Evolutionary conservation across 306 rosid species (phyloP), one percentile per base, ranked within the genome.

Genomic region (Casuarina cunninghamiana): DNA sequence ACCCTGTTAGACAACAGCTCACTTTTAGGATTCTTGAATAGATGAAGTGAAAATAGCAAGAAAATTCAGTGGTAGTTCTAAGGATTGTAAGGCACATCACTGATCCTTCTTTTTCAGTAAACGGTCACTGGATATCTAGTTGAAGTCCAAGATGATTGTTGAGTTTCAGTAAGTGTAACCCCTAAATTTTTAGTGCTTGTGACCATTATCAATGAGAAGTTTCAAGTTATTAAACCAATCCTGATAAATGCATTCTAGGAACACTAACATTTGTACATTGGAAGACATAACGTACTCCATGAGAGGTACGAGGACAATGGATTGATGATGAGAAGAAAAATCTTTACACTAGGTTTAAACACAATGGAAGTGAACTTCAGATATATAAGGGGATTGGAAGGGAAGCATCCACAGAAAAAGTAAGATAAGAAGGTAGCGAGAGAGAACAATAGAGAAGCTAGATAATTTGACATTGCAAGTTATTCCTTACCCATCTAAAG

Each of bases 401-500:
- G 12, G 69, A 62, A 35, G 43, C 69, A 61, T 61, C 12, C 19
- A 19, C 7, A 61, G 10, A 11, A 10, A 26, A 35, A 13, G 17
- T 21, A 66, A 3, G 42, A 15, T 9, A 66, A 43, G 21, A 38
- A 3, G 5, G 71, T 17, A 16, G 8, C 54, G 78, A 32, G 69
- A 46, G 46, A 13, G 6, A 15, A 57, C 5, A 39, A 66, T 60
- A 41, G 71, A 68, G 74, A 65, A 81, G 75, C 63, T 39, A 45
- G 81, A 77, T 65, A 43, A 21, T 50, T 73, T 58, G 13, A 71
- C 46, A 43, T 67, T 44, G 67, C 26, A 79, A 62, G 57, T 53
- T 74, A 53, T 71, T 78, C 48, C 93, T 88, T 83, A 92, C 97
- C 98, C 97, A 95, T 86, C 84, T 84, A 78, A 95, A 95, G 80